Percentiles rank a stretch among this genome's conserved stretches.
Conservation (phyloP, 345 rosid species). For the Gynandropsis gynandra region DNA sequence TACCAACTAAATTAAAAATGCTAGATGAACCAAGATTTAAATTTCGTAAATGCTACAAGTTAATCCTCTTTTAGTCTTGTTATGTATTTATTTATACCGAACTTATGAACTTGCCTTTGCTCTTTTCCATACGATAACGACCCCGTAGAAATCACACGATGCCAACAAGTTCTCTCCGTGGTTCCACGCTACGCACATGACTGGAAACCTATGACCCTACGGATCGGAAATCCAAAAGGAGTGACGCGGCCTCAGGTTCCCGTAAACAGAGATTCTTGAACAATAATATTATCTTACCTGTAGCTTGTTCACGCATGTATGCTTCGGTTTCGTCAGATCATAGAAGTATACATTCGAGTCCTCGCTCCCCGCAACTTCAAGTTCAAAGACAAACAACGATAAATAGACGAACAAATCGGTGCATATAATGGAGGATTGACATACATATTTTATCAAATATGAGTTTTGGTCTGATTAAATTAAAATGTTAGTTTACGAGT, state of each 20-base stretch:
- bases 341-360: slow-evolving; percentile 93
- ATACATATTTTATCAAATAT: too few species aligned
- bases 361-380: slow-evolving; percentile 82
- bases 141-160: slow-evolving; percentile 83
- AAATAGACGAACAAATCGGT: slow-evolving; percentile 1
- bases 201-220: slow-evolving; percentile 95
- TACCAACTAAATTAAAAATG: too few species aligned
- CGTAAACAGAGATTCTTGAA: too few species aligned
- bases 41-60: too few species aligned
- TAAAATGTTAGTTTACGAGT: too few species aligned
- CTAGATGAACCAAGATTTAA: too few species aligned
- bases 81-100: slow-evolving; percentile 8
- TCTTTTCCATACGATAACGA: slow-evolving; percentile 97
- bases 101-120: slow-evolving; percentile 48
- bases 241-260: too few species aligned
- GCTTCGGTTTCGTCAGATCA: slow-evolving; percentile 76
- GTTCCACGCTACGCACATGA: slow-evolving; percentile 83
- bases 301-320: slow-evolving; percentile 89
- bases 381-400: slow-evolving; percentile 17
- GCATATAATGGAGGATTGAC: background rate
- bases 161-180: slow-evolving; percentile 96
- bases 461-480: too few species aligned
- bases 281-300: slow-evolving; percentile 41
- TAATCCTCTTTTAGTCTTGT: too few species aligned
- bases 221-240: background rate